Percentiles rank a stretch among this genome's conserved stretches.
Conservation (phyloP, 306 rosid genomes). For the Dryas drummondii region DNA sequence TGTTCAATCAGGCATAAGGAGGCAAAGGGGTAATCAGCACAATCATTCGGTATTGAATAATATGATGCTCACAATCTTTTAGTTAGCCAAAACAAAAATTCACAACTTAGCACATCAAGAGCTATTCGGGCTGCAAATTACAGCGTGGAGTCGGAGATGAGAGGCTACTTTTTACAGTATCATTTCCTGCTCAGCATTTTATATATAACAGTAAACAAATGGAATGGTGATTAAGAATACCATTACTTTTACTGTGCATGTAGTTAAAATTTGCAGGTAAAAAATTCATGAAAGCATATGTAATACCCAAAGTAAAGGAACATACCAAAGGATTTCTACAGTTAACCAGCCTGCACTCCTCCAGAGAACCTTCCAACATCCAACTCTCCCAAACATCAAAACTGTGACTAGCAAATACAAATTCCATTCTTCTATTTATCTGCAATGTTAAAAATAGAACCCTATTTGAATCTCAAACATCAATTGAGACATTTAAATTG, state of each 20-base stretch:
- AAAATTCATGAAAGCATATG: neutral
- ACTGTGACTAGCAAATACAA: slow-evolving; percentile 96
- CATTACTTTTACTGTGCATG: neutral
- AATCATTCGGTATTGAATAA: neutral
- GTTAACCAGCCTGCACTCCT: slow-evolving; percentile 89
- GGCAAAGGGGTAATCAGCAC: neutral
- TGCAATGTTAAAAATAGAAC: slow-evolving; percentile 36
- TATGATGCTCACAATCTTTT: neutral
- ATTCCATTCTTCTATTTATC: slow-evolving; percentile 94
- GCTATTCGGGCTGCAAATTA: neutral
- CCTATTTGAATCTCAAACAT: slow-evolving; percentile 16
- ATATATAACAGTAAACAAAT: too few relatives aligned
- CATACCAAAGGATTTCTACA: slow-evolving; percentile 81
- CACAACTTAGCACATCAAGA: neutral
- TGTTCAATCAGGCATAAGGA: neutral
- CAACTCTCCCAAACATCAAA: slow-evolving; percentile 99
- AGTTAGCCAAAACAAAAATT: neutral
- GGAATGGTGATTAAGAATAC: neutral
- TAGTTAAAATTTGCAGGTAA: neutral
- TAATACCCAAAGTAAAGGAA: slow-evolving; percentile 23
- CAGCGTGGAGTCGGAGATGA: neutral
- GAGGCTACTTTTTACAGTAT: neutral
- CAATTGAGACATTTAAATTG: slow-evolving; percentile 11
- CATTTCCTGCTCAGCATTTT: too few relatives aligned
- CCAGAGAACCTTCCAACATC: slow-evolving; percentile 78